A percentile compares a stretch with the other conserved stretches of the same genome.
phyloP scores from a whole-genome alignment of 495 filamentous ascomycete species.

The Gamarada debralockiae region DNA sequence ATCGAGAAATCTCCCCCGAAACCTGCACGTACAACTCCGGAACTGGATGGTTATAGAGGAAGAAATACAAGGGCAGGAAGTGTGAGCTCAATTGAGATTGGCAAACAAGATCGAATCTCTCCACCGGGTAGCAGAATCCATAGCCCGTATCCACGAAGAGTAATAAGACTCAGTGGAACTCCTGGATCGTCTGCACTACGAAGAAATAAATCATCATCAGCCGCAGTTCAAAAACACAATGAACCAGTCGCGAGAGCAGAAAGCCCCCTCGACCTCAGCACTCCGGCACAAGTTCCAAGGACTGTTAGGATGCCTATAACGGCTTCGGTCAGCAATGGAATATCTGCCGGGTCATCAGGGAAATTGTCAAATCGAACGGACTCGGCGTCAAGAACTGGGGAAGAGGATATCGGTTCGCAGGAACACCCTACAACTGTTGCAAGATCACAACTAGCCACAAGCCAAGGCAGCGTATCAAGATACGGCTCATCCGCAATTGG shows the following conservation, averaged over 20 bases:
- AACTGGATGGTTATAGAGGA: neutral
- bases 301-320: constrained; percentile 56
- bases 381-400: constrained; percentile 30
- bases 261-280: constrained; percentile 51
- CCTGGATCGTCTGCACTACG: constrained; percentile 20
- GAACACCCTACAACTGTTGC: constrained; percentile 40
- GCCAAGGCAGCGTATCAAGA: constrained; percentile 44
- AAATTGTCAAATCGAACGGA: constrained; percentile 31
- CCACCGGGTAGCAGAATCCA: constrained; percentile 7
- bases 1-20: constrained; percentile 32
- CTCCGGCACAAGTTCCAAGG: constrained; percentile 60
- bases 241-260: constrained; percentile 14
- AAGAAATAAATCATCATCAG: constrained; percentile 21
- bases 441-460: constrained; percentile 28
- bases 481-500: constrained; percentile 46
- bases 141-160: constrained; percentile 20
- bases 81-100: neutral
- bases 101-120: constrained; percentile 3
- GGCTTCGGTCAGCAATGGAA: constrained; percentile 36
- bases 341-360: constrained; percentile 39
- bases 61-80: constrained; percentile 7
- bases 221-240: constrained; percentile 11
- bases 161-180: constrained; percentile 25
- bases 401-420: constrained; percentile 25
- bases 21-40: constrained; percentile 8